phyloP scores from a whole-genome alignment of 345 rosid species.

The Erucastrum elatum region DNA sequence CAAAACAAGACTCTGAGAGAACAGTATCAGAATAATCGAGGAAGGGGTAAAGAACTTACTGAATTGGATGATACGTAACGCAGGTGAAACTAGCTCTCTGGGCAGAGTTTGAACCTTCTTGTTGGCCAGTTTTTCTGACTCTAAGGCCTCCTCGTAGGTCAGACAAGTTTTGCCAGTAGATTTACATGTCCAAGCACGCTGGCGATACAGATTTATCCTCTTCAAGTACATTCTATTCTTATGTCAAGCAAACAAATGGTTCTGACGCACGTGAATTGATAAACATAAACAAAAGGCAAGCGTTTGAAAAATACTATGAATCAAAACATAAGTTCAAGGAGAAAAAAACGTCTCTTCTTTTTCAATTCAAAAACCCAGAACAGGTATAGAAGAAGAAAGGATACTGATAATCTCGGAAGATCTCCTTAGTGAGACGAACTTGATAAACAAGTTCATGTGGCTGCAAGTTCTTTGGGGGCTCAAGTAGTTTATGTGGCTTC shows the following conservation, averaged over 20 bases:
- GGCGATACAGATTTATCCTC: constrained; percentile 72
- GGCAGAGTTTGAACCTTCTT: constrained; percentile 82
- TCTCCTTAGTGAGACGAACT: constrained; percentile 93
- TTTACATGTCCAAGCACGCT: constrained; percentile 84
- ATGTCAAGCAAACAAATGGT: constrained; percentile 45
- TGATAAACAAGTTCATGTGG: constrained; percentile 76
- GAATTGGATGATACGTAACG: constrained; percentile 66
- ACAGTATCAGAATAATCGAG: constrained; percentile 2
- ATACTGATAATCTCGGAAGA: constrained; percentile 81
- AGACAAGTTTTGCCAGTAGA: constrained; percentile 77
- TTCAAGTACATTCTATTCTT: constrained; percentile 65
- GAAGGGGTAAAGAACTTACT: constrained; percentile 51
- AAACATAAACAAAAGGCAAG: constrained; percentile 27
- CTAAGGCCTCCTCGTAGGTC: constrained; percentile 95
- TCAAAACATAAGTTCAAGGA: not conserved
- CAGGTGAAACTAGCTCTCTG: constrained; percentile 66
- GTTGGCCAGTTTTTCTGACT: constrained; percentile 70
- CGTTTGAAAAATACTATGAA: constrained; percentile 4
- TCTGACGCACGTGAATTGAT: constrained; percentile 4
- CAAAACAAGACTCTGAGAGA: not conserved
- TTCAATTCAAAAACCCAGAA: not conserved
- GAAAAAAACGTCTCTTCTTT: not conserved
- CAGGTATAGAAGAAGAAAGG: constrained; percentile 63
- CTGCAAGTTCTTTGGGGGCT: constrained; percentile 69
- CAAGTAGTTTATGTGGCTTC: constrained; percentile 59